A percentile compares a stretch with the other conserved stretches of the same genome.
These are phyloP conservation scores for Aspergillus pseudoviridinutans DNA, from an alignment of 2,329 filamentous ascomycete species.

Conservation along the genomic window DNA sequence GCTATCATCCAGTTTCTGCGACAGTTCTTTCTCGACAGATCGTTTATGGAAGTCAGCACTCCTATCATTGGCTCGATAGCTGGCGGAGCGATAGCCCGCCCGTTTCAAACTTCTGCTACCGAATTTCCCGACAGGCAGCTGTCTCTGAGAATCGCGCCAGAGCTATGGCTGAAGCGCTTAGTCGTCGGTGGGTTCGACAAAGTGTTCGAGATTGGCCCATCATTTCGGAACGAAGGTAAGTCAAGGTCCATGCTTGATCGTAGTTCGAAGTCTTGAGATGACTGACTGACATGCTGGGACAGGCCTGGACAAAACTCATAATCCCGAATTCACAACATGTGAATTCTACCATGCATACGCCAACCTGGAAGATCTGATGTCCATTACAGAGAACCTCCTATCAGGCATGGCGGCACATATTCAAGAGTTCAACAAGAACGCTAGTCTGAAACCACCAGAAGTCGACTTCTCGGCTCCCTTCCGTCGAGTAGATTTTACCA, in stretches of 20 bases:
- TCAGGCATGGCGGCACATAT: slow-evolving; percentile 54
- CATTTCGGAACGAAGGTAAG: slow-evolving; percentile 84
- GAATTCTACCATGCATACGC: slow-evolving; percentile 92
- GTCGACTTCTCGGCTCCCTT: slow-evolving; percentile 58
- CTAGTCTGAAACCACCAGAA: slow-evolving; percentile 46
- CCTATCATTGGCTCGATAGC: slow-evolving; percentile 79
- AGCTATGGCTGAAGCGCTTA: slow-evolving; percentile 90
- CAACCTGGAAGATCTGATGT: slow-evolving; percentile 69
- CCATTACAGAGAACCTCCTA: slow-evolving; percentile 70
- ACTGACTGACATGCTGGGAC: slow-evolving; percentile 7
- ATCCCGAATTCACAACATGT: slow-evolving; percentile 95
- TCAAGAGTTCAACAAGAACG: slow-evolving; percentile 38
- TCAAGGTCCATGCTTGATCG: background rate
- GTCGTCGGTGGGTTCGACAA: slow-evolving; percentile 83
- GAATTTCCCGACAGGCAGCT: slow-evolving; percentile 70
- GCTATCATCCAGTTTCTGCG: slow-evolving; percentile 71
- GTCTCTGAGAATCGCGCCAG: slow-evolving; percentile 82
- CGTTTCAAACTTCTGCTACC: slow-evolving; percentile 76
- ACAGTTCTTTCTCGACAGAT: slow-evolving; percentile 64
- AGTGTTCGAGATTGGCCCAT: slow-evolving; percentile 89
- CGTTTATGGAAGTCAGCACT: slow-evolving; percentile 85
- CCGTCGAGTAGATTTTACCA: slow-evolving; percentile 74
- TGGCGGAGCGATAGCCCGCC: slow-evolving; percentile 81
- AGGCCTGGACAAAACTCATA: slow-evolving; percentile 80
- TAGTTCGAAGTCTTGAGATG: background rate